A percentile compares a stretch with the other conserved stretches of the same genome.
These are phyloP conservation scores for Suhomyces sp. DNA, from an alignment of 805 yeast species.

Conservation along the genomic window DNA sequence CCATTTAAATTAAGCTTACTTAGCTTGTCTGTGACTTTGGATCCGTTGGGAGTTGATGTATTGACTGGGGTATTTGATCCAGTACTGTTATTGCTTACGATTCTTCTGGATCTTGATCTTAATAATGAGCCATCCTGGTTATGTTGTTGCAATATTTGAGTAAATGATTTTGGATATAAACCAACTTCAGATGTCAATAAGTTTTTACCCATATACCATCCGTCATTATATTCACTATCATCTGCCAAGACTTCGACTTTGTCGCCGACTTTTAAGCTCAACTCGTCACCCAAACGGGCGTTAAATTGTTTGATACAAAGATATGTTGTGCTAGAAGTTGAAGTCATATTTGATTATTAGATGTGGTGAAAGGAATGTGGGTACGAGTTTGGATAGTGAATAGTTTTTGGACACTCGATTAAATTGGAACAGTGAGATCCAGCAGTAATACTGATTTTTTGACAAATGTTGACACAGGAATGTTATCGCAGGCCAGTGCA, in stretches of 20 bases:
- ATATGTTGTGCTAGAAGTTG: conserved; percentile 29
- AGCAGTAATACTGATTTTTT: background rate
- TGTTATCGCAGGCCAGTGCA: background rate
- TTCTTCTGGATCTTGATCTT: conserved; percentile 55
- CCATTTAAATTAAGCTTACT: conserved; percentile 5
- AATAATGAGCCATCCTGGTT: conserved; percentile 23
- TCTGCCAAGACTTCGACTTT: conserved; percentile 85
- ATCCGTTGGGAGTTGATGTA: background rate
- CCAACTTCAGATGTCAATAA: conserved; percentile 73
- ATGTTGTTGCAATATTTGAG: conserved; percentile 44
- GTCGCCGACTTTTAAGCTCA: conserved; percentile 78
- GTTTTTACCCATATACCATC: conserved; percentile 94
- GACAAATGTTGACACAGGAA: background rate
- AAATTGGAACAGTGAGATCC: background rate
- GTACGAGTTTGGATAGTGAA: background rate
- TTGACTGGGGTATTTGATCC: background rate
- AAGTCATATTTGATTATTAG: conserved; percentile 3
- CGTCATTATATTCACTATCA: conserved; percentile 91
- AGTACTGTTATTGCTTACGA: conserved; percentile 19
- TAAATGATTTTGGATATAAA: conserved; percentile 85
- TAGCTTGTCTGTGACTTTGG: conserved; percentile 9
- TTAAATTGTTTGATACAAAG: conserved; percentile 80
- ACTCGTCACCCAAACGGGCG: conserved; percentile 87
- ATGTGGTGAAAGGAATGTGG: background rate
- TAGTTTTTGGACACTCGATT: background rate